These are phyloP conservation scores for Aspergillus phoenicis DNA, from an alignment of 2,329 filamentous ascomycete species.

Conservation along the genomic window DNA sequence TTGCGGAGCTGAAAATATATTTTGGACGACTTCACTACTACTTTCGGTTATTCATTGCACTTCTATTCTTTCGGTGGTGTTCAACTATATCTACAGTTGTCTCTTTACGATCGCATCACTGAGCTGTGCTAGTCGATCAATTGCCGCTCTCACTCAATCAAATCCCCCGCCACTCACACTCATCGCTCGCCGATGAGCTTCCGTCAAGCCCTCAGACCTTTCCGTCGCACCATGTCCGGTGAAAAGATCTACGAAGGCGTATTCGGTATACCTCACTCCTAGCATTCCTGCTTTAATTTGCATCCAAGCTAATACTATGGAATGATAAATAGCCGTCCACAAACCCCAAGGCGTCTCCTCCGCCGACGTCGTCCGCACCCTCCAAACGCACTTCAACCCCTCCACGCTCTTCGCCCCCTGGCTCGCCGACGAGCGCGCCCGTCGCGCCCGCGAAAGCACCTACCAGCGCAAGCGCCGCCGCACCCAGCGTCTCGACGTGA, in stretches of 20 bases:
- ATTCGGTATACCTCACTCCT: conserved; percentile 17
- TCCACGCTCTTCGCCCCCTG: conserved; percentile 79
- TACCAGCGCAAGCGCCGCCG: conserved; percentile 63
- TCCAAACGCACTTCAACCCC: conserved; percentile 80
- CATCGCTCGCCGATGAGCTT: conserved; percentile 33
- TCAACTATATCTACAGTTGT: too few species aligned
- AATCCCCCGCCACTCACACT: background rate
- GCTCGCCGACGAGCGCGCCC: conserved; percentile 64
- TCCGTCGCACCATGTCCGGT: conserved; percentile 43
- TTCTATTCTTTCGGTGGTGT: too few species aligned
- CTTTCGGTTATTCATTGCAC: too few species aligned
- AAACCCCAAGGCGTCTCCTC: conserved; percentile 88
- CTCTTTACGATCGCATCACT: too few species aligned
- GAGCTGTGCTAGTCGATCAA: background rate
- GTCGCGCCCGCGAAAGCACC: conserved; percentile 59
- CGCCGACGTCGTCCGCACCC: conserved; percentile 84
- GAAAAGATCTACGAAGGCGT: conserved; percentile 60
- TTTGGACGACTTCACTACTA: too few species aligned
- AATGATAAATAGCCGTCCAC: conserved; percentile 73
- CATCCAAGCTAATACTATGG: too few species aligned
- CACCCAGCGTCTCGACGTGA: conserved; percentile 70
- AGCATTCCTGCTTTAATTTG: too few species aligned
- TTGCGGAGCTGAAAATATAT: too few species aligned
- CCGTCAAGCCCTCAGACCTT: conserved; percentile 30
- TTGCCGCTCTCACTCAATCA: background rate